phyloP scores from a whole-genome alignment of 345 rosid species.

The Hirschfeldia incana region DNA sequence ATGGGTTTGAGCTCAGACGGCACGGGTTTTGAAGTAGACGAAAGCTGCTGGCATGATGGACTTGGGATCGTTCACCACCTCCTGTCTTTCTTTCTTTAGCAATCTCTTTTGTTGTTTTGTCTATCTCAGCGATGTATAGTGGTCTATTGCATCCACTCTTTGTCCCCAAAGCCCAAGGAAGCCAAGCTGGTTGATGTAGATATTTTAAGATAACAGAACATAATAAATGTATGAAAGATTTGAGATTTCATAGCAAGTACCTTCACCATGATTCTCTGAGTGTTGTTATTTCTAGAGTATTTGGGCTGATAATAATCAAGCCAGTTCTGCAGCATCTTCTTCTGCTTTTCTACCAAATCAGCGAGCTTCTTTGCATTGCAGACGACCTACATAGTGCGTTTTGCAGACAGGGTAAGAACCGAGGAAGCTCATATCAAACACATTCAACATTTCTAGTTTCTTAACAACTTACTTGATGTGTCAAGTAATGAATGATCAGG shows the following conservation, averaged over 20 bases:
- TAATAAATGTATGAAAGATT: not conserved
- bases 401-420: constrained; percentile 17
- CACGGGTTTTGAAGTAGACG: constrained; percentile 91
- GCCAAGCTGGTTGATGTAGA: constrained; percentile 65
- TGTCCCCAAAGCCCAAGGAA: constrained; percentile 80
- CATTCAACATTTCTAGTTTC: not conserved
- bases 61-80: constrained; percentile 72
- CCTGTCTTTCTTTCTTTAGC: constrained; percentile 53
- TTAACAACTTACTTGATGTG: constrained; percentile 54
- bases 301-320: constrained; percentile 81
- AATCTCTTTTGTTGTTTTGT: constrained; percentile 68
- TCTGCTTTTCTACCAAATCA: constrained; percentile 72
- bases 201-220: constrained; percentile 13
- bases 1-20: constrained; percentile 97
- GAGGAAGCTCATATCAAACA: not conserved
- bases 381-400: constrained; percentile 60
- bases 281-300: constrained; percentile 51
- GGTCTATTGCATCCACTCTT: constrained; percentile 74
- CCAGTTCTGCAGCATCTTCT: constrained; percentile 71
- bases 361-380: constrained; percentile 86
- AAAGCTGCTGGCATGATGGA: constrained; percentile 89
- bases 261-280: constrained; percentile 61
- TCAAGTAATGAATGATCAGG: constrained; percentile 61
- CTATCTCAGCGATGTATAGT: constrained; percentile 59
- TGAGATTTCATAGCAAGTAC: constrained; percentile 34